These are phyloP conservation scores for Bonia amplexicaulis DNA, from an alignment of 176 grass and related monocot genomes.

Conservation along the genomic window DNA sequence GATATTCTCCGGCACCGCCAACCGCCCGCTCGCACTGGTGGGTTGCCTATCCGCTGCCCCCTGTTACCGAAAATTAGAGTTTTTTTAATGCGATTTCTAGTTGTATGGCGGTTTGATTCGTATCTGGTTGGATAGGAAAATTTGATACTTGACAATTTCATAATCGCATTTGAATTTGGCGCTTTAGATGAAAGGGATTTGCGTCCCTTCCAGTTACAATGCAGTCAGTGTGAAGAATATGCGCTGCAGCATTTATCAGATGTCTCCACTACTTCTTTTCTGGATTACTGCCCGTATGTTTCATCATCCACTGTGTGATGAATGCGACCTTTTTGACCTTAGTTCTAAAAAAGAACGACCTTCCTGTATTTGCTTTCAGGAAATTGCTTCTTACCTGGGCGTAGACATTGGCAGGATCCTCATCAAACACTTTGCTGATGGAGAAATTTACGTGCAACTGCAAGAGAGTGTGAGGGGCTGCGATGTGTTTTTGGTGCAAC, in stretches of 20 bases:
- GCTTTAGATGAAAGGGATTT: slow-evolving; percentile 7
- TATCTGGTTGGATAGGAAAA: neutral
- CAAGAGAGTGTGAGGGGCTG: slow-evolving; percentile 93
- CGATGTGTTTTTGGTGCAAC: slow-evolving; percentile 92
- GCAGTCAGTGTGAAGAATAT: neutral
- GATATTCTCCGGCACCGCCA: slow-evolving; percentile 85
- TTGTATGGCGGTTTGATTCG: neutral
- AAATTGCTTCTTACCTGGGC: slow-evolving; percentile 83
- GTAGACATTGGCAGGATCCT: slow-evolving; percentile 76
- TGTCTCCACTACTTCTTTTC: neutral
- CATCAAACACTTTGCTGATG: slow-evolving; percentile 88
- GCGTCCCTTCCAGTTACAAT: neutral
- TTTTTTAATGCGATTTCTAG: neutral
- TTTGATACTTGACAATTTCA: neutral
- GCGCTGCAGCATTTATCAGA: neutral
- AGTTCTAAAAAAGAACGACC: neutral
- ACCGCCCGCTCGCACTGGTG: slow-evolving; percentile 63
- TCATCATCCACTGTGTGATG: neutral
- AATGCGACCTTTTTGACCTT: neutral
- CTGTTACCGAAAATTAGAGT: neutral
- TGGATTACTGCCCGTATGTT: neutral
- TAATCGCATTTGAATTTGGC: neutral
- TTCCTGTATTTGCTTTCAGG: slow-evolving; percentile 30
- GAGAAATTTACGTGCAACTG: slow-evolving; percentile 89
- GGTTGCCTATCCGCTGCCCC: neutral